These are phyloP conservation scores for Cenchrus fungigraminus DNA, from an alignment of 176 grass and related monocot species.

Conservation along the genomic window DNA sequence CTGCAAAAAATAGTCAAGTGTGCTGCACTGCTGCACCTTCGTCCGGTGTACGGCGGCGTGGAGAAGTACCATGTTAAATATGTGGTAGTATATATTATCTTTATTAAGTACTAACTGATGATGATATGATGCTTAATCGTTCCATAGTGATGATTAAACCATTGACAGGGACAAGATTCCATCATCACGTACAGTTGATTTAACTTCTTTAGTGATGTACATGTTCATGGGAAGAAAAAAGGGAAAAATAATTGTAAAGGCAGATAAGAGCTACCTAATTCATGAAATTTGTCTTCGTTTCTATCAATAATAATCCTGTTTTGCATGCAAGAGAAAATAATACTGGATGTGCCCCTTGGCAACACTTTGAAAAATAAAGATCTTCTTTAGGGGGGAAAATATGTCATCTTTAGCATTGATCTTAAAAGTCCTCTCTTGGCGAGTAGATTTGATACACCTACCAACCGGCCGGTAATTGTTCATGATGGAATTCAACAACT, in stretches of 20 bases:
- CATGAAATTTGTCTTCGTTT: constrained; percentile 22
- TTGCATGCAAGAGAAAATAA: background rate
- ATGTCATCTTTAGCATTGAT: constrained; percentile 2
- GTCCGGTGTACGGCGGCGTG: constrained; percentile 13
- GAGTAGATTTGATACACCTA: constrained; percentile 8
- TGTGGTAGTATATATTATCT: background rate
- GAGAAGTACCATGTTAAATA: constrained; percentile 23
- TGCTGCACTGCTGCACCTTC: background rate
- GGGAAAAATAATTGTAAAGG: no score
- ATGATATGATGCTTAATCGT: constrained; percentile 34
- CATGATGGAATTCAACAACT: constrained; percentile 34
- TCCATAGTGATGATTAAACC: constrained; percentile 24
- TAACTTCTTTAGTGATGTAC: background rate
- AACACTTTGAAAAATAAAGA: background rate
- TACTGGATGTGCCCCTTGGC: background rate
- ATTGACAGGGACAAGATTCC: constrained; percentile 24
- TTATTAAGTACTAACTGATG: constrained; percentile 7
- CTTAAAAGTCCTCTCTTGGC: background rate
- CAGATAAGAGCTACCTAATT: background rate
- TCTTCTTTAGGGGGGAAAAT: background rate
- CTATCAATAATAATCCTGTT: background rate
- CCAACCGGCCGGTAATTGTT: background rate
- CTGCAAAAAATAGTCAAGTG: background rate
- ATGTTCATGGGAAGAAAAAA: background rate
- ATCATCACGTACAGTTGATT: constrained; percentile 5